These are phyloP conservation scores for Cucurbitaria berberidis DNA, from an alignment of 2,329 filamentous ascomycete genomes.

Conservation along the genomic window DNA sequence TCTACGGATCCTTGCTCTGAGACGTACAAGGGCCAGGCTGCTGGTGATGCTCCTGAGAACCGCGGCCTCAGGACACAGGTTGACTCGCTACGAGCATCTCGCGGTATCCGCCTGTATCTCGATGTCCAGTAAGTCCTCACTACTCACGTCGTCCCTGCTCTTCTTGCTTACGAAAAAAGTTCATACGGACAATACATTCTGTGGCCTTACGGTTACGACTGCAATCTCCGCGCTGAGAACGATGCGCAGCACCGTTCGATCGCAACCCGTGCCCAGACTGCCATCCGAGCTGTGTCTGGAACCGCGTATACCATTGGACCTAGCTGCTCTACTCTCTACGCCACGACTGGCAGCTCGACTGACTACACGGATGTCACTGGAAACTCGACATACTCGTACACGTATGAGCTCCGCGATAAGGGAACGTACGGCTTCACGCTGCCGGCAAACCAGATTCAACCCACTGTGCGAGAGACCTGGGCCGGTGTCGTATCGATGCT, in stretches of 20 bases:
- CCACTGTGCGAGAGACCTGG: conserved; percentile 56
- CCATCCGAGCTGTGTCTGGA: conserved; percentile 62
- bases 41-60: conserved; percentile 44
- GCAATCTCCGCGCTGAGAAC: conserved; percentile 55
- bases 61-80: conserved; percentile 53
- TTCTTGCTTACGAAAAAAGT: conserved; percentile 1
- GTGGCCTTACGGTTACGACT: conserved; percentile 65
- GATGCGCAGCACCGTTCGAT: conserved; percentile 58
- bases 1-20: conserved; percentile 48
- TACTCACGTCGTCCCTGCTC: neutral
- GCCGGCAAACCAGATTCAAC: conserved; percentile 57
- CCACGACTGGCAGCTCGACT: conserved; percentile 54
- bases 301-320: conserved; percentile 54
- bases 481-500: conserved; percentile 47
- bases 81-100: conserved; percentile 46
- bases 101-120: conserved; percentile 65
- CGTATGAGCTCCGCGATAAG: conserved; percentile 57
- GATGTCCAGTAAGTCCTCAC: conserved; percentile 65
- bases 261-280: conserved; percentile 55
- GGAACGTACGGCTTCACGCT: conserved; percentile 57
- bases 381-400: conserved; percentile 54
- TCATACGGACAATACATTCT: conserved; percentile 41
- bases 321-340: conserved; percentile 66
- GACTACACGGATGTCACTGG: conserved; percentile 54
- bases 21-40: conserved; percentile 44